Conservation (phyloP, 257 asterid species). For the Primulina eburnea region DNA sequence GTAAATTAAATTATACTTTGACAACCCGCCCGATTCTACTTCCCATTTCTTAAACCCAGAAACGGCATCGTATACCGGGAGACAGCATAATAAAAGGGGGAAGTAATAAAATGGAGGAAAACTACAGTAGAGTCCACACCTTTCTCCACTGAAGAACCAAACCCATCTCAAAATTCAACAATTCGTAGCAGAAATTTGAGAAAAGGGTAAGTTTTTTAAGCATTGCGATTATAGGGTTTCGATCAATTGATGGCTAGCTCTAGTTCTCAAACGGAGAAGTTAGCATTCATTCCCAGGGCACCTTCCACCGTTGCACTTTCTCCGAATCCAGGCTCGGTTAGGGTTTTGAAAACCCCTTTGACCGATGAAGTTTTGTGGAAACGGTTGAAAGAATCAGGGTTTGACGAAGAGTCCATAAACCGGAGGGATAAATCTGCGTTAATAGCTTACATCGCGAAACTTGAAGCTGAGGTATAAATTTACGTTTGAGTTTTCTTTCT, state of each 20-base stretch:
- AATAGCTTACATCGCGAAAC: conserved; percentile 79
- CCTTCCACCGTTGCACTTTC: conserved; percentile 36
- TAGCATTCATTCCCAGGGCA: conserved; percentile 47
- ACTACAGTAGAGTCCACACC: conserved; percentile 36
- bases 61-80: conserved; percentile 31
- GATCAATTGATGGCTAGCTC: conserved; percentile 41
- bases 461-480: conserved; percentile 75
- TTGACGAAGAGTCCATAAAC: conserved; percentile 87
- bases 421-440: conserved; percentile 92
- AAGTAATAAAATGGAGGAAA: background rate
- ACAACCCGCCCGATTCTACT: background rate
- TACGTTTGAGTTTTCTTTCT: conserved; percentile 1
- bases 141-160: conserved; percentile 12
- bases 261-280: conserved; percentile 52
- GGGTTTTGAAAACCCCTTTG: conserved; percentile 68
- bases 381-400: conserved; percentile 80
- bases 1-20: background rate
- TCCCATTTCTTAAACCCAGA: background rate
- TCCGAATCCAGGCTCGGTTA: conserved; percentile 42
- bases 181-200: conserved; percentile 16
- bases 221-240: conserved; percentile 3
- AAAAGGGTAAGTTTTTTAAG: conserved; percentile 12
- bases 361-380: conserved; percentile 80
- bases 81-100: conserved; percentile 7
- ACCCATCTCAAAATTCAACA: conserved; percentile 16